phyloP scores from a whole-genome alignment of 2,329 filamentous ascomycete species.

The Coleophoma cylindrospora region DNA sequence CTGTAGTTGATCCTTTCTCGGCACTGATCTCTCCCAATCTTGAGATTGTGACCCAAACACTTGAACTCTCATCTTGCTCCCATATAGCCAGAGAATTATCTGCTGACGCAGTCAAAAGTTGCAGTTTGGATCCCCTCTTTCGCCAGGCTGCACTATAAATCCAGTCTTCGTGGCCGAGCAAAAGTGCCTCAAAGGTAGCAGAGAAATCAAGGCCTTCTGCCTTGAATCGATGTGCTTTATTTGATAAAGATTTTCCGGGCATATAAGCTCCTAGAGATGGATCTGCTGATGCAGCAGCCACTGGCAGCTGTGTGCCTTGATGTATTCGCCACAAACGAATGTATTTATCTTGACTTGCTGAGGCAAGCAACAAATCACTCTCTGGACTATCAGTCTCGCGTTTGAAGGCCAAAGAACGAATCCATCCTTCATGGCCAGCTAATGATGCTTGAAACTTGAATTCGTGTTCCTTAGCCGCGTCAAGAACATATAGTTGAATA shows the following conservation, averaged over 20 bases:
- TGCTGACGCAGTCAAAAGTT: constrained; percentile 83
- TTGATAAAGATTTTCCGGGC: constrained; percentile 71
- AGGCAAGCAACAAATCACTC: constrained; percentile 77
- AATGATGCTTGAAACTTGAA: constrained; percentile 75
- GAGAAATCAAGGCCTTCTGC: constrained; percentile 59
- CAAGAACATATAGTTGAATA: constrained; percentile 74
- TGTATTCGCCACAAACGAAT: constrained; percentile 89
- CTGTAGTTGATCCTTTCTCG: constrained; percentile 93
- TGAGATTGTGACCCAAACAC: constrained; percentile 84
- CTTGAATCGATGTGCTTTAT: constrained; percentile 79
- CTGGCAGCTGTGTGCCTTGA: constrained; percentile 59
- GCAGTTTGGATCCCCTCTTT: constrained; percentile 40
- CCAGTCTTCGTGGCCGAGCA: constrained; percentile 97
- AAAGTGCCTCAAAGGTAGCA: constrained; percentile 86
- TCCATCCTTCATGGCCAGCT: constrained; percentile 90
- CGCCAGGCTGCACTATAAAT: constrained; percentile 71
- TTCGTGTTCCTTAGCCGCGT: constrained; percentile 31
- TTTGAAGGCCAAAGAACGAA: constrained; percentile 78
- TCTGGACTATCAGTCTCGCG: constrained; percentile 47
- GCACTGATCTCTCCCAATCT: constrained; percentile 89
- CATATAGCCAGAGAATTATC: constrained; percentile 94
- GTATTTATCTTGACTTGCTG: constrained; percentile 96
- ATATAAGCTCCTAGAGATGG: constrained; percentile 52
- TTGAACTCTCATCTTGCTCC: constrained; percentile 77
- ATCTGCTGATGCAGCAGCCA: constrained; percentile 49